These are phyloP conservation scores for Trichoderma koningii DNA, from an alignment of 2,329 filamentous ascomycete species.

Conservation along the genomic window DNA sequence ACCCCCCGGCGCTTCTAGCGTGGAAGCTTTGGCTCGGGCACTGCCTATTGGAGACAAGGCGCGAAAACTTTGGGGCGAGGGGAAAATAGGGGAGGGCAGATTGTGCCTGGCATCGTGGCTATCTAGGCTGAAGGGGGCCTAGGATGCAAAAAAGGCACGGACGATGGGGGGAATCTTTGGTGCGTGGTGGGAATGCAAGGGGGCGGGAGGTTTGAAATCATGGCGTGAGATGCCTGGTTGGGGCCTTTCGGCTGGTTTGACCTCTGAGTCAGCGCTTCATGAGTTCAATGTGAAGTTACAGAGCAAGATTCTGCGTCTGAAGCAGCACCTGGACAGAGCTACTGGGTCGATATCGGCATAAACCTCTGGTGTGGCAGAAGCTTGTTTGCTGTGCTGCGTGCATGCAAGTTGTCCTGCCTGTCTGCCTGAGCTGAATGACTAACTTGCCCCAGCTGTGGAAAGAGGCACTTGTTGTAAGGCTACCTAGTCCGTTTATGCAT, in stretches of 20 bases:
- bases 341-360: no score
- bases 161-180: not conserved
- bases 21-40: not conserved
- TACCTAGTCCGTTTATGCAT: slow-evolving; percentile 7
- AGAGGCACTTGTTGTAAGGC: no score
- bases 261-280: not conserved
- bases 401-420: not conserved
- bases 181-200: not conserved
- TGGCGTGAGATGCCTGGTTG: not conserved
- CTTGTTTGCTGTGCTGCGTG: not conserved
- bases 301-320: not conserved
- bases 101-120: not conserved
- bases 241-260: not conserved
- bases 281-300: not conserved
- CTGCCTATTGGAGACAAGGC: not conserved
- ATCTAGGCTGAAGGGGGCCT: not conserved
- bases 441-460: not conserved
- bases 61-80: no score
- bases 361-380: not conserved
- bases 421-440: slow-evolving; percentile 14
- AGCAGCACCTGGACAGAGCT: no score
- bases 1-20: not conserved
- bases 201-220: no score
- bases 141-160: not conserved
- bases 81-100: not conserved